Evolutionary conservation across 2,329 filamentous ascomycete genomes (phyloP), one percentile per base, ranked within the genome.

Genomic region (Colletotrichum tropicale): DNA sequence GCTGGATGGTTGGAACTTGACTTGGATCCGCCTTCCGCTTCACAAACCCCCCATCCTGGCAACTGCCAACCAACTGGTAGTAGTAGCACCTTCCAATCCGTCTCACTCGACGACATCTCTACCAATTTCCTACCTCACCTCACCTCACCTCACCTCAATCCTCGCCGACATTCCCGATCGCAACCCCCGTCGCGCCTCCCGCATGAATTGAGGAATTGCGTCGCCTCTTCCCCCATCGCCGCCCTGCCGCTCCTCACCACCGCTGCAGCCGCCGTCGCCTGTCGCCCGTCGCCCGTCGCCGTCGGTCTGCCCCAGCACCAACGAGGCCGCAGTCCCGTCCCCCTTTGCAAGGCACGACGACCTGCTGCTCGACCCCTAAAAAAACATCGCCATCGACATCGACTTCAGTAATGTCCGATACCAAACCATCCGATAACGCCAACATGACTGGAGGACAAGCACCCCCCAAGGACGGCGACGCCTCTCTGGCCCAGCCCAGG

Each of bases 401-500:
- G 34, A n/a, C 82, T 48, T 76, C 65, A 66, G 64, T 65, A 73
- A 78, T 77, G 73, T 55, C 76, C 74, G 73, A 77, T 21, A 70
- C 74, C 60, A 74, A 74, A 48, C 75, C 80, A 74, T 76, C 80
- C 80, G 82, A 85, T 77, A 78, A n/a, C n/a, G 43, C 81, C 77
- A 81, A 80, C 78, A 82, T 80, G 79, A 81, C 76, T 74, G 81
- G 82, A 79, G 81, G 80, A 77, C 82, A 82, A 55, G 26, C 48
- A 8, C 13, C 65, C 30, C 48, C 52, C 21, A 76, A 75, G 61
- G 66, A 75, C 18, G 70, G 70, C 70, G 80, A 83, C 66, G 73
- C 77, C 72, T 80, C 81, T 34, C 80, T 85, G 72, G 79, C 82
- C 36, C 84, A 85, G 76, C 81, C 82, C 70, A 81, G 77, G 66